These are phyloP conservation scores for Beauveria bassiana DNA, from an alignment of 2,329 filamentous ascomycete species.

Conservation along the genomic window DNA sequence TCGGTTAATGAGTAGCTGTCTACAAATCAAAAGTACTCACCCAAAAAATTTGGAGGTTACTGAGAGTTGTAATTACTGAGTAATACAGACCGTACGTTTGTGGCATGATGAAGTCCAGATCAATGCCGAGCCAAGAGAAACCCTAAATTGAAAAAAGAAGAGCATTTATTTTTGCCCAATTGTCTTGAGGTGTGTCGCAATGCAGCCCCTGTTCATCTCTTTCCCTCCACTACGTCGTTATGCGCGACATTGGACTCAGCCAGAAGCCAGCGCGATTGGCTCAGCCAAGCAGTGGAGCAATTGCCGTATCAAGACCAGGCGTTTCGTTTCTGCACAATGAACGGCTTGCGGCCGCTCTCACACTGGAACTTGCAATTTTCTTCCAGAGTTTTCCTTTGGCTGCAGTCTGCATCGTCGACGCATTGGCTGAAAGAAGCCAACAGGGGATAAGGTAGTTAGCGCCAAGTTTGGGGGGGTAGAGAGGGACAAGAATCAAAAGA, in stretches of 20 bases:
- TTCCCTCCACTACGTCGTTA: background rate
- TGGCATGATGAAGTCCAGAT: background rate
- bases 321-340: background rate
- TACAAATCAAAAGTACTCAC: no score
- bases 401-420: no score
- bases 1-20: no score
- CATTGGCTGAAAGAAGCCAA: no score
- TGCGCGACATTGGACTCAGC: background rate
- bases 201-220: conserved; percentile 8
- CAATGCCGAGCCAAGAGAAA: background rate
- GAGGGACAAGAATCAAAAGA: no score
- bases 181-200: background rate
- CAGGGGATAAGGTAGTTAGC: no score
- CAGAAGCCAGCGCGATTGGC: no score
- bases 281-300: no score
- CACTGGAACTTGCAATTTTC: background rate
- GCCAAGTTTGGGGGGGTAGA: no score
- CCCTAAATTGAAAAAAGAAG: background rate
- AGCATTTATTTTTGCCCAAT: background rate
- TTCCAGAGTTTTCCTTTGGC: no score
- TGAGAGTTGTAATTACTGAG: background rate
- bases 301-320: background rate
- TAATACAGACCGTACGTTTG: no score
- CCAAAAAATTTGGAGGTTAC: background rate
- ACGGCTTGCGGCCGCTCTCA: background rate